Evolutionary conservation across 257 asterid genomes (phyloP).

Genomic region (Nicotiana benthamiana): DNA sequence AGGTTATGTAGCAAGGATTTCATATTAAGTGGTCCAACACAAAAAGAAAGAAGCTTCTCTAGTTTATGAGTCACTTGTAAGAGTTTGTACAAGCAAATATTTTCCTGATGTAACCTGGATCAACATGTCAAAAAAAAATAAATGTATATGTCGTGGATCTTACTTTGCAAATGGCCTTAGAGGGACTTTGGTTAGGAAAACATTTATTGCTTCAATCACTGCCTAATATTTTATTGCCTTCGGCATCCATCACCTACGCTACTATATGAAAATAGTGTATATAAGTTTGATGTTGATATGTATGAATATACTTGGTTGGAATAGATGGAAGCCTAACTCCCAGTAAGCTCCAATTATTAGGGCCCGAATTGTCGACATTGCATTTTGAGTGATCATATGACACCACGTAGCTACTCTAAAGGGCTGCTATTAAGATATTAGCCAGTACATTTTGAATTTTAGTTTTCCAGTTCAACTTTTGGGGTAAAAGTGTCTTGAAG

Average conservation of each 20-base stretch:
- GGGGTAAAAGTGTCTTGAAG: too few relatives aligned
- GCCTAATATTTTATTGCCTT: neutral
- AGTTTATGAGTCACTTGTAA: neutral
- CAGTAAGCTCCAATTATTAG: constrained; percentile 5
- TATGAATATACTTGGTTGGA: neutral
- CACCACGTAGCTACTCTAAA: too few relatives aligned
- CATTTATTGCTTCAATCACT: neutral
- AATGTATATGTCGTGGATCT: neutral
- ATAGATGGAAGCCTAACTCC: neutral
- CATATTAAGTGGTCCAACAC: neutral
- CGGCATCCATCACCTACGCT: neutral
- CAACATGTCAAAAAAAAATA: neutral
- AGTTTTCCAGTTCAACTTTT: too few relatives aligned
- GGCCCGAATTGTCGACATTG: constrained; percentile 3
- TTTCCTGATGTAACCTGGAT: neutral
- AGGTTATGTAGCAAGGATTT: too few relatives aligned
- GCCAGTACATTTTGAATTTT: too few relatives aligned
- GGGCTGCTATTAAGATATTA: too few relatives aligned
- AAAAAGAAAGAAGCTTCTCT: neutral
- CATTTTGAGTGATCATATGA: too few relatives aligned
- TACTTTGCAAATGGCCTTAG: neutral
- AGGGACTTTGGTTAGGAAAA: neutral
- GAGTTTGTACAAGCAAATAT: neutral
- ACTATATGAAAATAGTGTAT: neutral
- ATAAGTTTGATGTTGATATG: neutral